Evolutionary conservation across 2,329 filamentous ascomycete species (phyloP).

Genomic region (Alternaria novae-zelandiae): DNA sequence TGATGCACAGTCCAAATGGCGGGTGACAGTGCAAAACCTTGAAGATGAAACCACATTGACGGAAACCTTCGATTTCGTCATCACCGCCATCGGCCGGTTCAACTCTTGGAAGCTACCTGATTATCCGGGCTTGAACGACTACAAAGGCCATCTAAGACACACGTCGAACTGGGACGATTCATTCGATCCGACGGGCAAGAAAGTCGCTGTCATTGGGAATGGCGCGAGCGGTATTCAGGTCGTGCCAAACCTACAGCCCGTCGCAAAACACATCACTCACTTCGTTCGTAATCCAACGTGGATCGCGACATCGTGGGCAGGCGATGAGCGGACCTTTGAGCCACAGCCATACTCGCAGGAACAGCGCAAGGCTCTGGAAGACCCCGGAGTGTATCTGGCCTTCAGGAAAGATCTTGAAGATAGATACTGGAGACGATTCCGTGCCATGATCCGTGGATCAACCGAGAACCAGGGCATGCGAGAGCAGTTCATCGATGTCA

Average conservation of each 20-base stretch:
- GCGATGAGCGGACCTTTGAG: slow-evolving; percentile 50
- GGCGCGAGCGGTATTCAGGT: slow-evolving; percentile 70
- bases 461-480: slow-evolving; percentile 41
- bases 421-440: slow-evolving; percentile 65
- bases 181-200: slow-evolving; percentile 63
- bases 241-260: slow-evolving; percentile 63
- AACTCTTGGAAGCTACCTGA: slow-evolving; percentile 43
- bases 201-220: slow-evolving; percentile 68
- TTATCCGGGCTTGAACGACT: slow-evolving; percentile 37
- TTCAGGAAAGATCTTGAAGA: slow-evolving; percentile 54
- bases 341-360: slow-evolving; percentile 57
- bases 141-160: slow-evolving; percentile 37
- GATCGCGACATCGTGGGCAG: slow-evolving; percentile 61
- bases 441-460: slow-evolving; percentile 48
- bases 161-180: slow-evolving; percentile 41
- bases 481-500: slow-evolving; percentile 40
- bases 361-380: slow-evolving; percentile 62
- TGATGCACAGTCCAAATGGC: slow-evolving; percentile 61
- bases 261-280: slow-evolving; percentile 57
- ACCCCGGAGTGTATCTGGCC: slow-evolving; percentile 65
- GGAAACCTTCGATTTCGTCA: slow-evolving; percentile 43
- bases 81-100: slow-evolving; percentile 44
- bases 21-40: slow-evolving; percentile 61
- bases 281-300: slow-evolving; percentile 67
- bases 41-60: slow-evolving; percentile 39